Percentiles rank a stretch among this genome's conserved stretches.
Evolutionary conservation across 2,329 filamentous ascomycete species (phyloP).

Genomic region (Incumbomyces delicatus): DNA sequence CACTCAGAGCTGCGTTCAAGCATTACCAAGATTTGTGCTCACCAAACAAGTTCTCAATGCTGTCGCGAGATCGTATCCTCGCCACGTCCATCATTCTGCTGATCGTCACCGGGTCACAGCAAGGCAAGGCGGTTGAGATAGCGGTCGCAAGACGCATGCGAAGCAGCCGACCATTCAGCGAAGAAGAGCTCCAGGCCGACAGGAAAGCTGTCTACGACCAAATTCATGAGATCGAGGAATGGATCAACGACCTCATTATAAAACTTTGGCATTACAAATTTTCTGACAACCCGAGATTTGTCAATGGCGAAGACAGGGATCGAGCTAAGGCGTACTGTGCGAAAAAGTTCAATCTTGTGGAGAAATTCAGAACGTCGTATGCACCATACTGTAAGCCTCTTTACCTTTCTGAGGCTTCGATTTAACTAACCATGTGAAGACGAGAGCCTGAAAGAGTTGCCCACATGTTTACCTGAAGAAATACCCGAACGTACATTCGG

Average conservation of each 20-base stretch:
- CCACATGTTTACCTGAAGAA: slow-evolving; percentile 1
- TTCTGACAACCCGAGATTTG: neutral
- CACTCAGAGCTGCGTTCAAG: neutral
- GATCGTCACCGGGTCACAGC: slow-evolving; percentile 4
- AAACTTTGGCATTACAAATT: slow-evolving; percentile 5
- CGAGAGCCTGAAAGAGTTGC: neutral
- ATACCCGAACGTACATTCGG: neutral
- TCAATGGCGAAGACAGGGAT: neutral
- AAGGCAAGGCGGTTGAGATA: slow-evolving; percentile 5
- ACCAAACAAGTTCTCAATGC: neutral
- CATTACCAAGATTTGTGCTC: neutral
- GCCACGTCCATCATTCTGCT: slow-evolving; percentile 2
- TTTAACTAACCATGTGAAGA: neutral
- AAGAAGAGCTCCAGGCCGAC: neutral
- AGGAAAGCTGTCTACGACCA: neutral
- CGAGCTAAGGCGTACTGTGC: neutral
- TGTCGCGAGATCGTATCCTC: slow-evolving; percentile 4
- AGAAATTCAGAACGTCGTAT: neutral
- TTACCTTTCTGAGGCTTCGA: neutral
- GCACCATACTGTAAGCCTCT: neutral
- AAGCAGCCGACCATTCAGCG: neutral
- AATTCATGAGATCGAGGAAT: slow-evolving; percentile 1
- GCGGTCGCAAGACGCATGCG: neutral
- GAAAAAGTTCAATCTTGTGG: slow-evolving; percentile 1
- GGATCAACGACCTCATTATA: slow-evolving; percentile 2